Conservation (phyloP, 495 filamentous ascomycete species). For the Aeminium ludgeri region DNA sequence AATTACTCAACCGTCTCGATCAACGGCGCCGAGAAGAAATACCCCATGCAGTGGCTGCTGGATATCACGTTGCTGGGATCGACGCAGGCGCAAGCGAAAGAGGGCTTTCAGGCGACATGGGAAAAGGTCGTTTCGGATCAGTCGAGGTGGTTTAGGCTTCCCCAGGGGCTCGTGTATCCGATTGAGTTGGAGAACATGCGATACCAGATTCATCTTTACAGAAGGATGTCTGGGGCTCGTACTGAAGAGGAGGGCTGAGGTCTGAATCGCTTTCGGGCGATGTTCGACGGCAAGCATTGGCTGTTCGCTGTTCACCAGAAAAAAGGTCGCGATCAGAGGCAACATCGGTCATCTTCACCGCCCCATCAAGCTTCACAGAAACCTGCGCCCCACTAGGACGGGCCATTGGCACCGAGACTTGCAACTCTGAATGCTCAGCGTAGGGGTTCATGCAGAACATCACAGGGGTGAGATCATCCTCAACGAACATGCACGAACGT, state of each 20-base stretch:
- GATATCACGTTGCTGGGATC: conserved; percentile 58
- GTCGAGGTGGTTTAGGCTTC: conserved; percentile 69
- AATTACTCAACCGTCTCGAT: conserved; percentile 70
- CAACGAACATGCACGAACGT: too few species aligned
- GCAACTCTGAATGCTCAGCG: too few species aligned
- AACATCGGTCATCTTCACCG: too few species aligned
- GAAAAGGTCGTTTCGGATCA: conserved; percentile 54
- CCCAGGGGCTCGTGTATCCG: conserved; percentile 52
- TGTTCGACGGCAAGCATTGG: too few species aligned
- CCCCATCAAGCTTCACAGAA: too few species aligned
- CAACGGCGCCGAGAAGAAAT: conserved; percentile 42
- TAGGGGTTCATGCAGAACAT: too few species aligned
- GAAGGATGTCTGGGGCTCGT: not conserved
- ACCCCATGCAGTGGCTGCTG: conserved; percentile 87
- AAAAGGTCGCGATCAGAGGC: too few species aligned
- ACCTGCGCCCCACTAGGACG: too few species aligned
- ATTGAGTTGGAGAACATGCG: conserved; percentile 85
- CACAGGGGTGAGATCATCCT: too few species aligned
- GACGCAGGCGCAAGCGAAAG: conserved; percentile 11
- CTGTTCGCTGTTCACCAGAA: too few species aligned
- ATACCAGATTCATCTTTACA: conserved; percentile 75
- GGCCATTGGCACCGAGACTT: too few species aligned
- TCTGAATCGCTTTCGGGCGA: too few species aligned
- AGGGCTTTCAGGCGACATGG: conserved; percentile 33
- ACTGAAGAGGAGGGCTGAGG: not conserved